Conservation (phyloP, 1,284 basidiomycete species). For the Mycena citricolor region DNA sequence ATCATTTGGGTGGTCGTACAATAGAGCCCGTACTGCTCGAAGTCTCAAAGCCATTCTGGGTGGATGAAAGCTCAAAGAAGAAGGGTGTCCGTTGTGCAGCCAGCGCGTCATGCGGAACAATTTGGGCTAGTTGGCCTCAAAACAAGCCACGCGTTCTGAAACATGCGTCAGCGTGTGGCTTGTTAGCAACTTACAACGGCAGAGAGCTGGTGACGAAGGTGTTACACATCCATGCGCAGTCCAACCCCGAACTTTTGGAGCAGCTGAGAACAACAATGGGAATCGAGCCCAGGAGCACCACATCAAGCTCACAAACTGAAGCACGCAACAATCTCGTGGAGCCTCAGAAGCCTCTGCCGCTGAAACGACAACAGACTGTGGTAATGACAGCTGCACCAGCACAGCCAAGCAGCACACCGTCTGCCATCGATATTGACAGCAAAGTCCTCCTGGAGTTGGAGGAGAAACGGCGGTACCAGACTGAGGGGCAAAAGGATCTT, state of each 20-base stretch:
- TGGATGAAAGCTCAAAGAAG: neutral
- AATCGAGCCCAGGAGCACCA: neutral
- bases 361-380: neutral
- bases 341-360: slow-evolving; percentile 1
- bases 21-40: neutral
- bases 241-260: neutral
- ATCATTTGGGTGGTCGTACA: neutral
- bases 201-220: neutral
- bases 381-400: neutral
- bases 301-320: neutral
- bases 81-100: neutral
- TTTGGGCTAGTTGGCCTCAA: neutral
- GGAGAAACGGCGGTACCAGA: neutral
- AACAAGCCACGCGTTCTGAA: slow-evolving; percentile 1
- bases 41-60: slow-evolving; percentile 5
- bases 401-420: neutral
- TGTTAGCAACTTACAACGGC: neutral
- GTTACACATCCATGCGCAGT: neutral
- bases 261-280: neutral
- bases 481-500: slow-evolving; percentile 4
- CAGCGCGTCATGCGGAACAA: slow-evolving; percentile 2
- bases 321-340: neutral
- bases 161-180: neutral
- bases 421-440: neutral
- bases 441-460: neutral